A percentile compares a stretch with the other conserved stretches of the same genome.
phyloP scores from a whole-genome alignment of 2,329 filamentous ascomycete species.

The Sarocladium brachiariae region DNA sequence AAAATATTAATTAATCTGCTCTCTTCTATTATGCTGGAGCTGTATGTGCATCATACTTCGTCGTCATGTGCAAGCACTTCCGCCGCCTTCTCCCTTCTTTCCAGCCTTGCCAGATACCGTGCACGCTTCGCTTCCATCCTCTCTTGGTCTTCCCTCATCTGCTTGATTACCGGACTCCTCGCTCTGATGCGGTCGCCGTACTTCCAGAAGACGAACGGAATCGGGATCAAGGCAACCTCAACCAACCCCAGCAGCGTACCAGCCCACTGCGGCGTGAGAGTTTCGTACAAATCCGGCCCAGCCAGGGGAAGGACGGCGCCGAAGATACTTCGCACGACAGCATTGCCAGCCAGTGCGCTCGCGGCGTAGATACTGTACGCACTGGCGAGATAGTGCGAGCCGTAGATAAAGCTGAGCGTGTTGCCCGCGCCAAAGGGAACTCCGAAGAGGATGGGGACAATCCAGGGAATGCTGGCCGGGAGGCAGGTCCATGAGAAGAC shows the following conservation, averaged over 20 bases:
- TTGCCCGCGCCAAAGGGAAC: constrained; percentile 76
- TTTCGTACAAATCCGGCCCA: constrained; percentile 63
- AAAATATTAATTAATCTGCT: too few species aligned
- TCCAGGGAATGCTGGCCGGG: constrained; percentile 71
- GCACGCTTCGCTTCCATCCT: constrained; percentile 17
- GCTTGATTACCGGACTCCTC: constrained; percentile 40
- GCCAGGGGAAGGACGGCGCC: constrained; percentile 76
- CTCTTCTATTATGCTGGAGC: too few species aligned
- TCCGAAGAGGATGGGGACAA: constrained; percentile 70
- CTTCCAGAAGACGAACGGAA: constrained; percentile 71
- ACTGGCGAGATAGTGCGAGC: constrained; percentile 70
- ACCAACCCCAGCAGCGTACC: constrained; percentile 69
- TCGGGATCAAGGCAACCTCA: constrained; percentile 68
- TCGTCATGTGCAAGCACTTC: background rate
- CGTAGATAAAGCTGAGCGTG: constrained; percentile 73
- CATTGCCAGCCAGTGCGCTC: constrained; percentile 72
- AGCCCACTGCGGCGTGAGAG: constrained; percentile 69
- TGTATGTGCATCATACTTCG: background rate
- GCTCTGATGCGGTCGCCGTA: constrained; percentile 48
- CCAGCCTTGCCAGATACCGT: constrained; percentile 16
- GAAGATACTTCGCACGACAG: constrained; percentile 63
- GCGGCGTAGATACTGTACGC: constrained; percentile 78
- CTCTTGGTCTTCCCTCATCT: constrained; percentile 32
- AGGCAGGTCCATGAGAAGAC: constrained; percentile 86
- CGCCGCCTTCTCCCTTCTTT: constrained; percentile 6